Evolutionary conservation across 768 basidiomycete species (phyloP).

Genomic region (Collybiopsis confluens): DNA sequence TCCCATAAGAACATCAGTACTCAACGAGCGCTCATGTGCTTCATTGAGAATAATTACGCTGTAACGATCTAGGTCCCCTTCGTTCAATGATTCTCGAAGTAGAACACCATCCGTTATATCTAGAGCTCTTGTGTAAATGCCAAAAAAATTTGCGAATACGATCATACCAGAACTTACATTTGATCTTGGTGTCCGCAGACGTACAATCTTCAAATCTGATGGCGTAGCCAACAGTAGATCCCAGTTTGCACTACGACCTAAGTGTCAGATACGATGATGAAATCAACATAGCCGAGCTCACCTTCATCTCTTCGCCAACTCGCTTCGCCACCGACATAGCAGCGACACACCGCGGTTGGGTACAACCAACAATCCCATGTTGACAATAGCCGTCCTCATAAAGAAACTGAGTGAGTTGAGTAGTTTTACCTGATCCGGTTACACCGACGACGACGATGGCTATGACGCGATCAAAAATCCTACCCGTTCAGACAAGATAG

Average conservation of each 20-base stretch:
- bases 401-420: slow-evolving; percentile 90
- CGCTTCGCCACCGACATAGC: slow-evolving; percentile 99
- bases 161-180: slow-evolving; percentile 81
- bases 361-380: slow-evolving; percentile 91
- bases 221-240: slow-evolving; percentile 91
- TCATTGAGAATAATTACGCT: slow-evolving; percentile 98
- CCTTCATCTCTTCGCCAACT: slow-evolving; percentile 99
- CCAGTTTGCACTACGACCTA: slow-evolving; percentile 73
- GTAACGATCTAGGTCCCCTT: slow-evolving; percentile 97
- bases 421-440: slow-evolving; percentile 99
- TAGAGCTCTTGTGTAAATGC: slow-evolving; percentile 25
- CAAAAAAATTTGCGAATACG: not conserved
- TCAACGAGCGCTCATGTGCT: slow-evolving; percentile 95
- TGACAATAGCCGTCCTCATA: slow-evolving; percentile 96
- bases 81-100: slow-evolving; percentile 95
- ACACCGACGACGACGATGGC: slow-evolving; percentile 97
- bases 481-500: too few relatives aligned
- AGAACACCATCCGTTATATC: slow-evolving; percentile 99
- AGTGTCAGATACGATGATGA: slow-evolving; percentile 6
- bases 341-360: slow-evolving; percentile 96
- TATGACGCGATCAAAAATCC: slow-evolving; percentile 35
- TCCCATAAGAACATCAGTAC: slow-evolving; percentile 98
- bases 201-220: slow-evolving; percentile 99
- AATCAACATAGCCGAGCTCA: slow-evolving; percentile 27
- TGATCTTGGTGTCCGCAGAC: slow-evolving; percentile 89